Base-by-base conservation (phyloP, 306 rosid species). In the Alnus rubra region DNA sequence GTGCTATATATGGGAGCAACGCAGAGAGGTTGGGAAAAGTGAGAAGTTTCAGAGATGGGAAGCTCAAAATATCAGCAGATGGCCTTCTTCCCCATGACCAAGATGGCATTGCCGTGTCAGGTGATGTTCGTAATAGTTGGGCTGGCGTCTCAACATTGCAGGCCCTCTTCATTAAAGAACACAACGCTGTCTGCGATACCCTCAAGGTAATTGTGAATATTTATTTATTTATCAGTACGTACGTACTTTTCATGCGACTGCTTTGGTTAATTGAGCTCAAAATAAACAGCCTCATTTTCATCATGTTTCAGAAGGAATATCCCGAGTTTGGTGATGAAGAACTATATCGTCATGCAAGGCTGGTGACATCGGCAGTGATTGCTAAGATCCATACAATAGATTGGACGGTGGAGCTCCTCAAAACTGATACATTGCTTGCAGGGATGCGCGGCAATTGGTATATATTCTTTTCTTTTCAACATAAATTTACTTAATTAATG, bases 361-460 rank as follows among this genome's bases (percentile, higher is more conserved):
- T 90, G 51, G 94, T 90, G 76, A 90, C 90, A 37, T 79, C 94
- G 11, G 94, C 94, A 50, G 92, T 88, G 35, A 86, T 90, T 31
- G 92, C 90, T 33, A 90, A 90, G 83, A 39, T 90, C 70, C 92
- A 90, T 45, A 88, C 91, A 70, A 86, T 90, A 7, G 94, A 90
- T 79, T 90, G 92, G 94, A 90, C 92, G 1, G 90, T 90, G 0
- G 94, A 90, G 76, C 94, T 90, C 35, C 90, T 88, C 77, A 88
- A 90, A 79, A 90, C 90, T 0, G 89, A 90, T 53, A 90, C 86
- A 42, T 62, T 90, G 2, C 92, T 77, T 18, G 94, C 92, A 9
- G 94, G 83, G 59, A 86, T 88, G 88, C 89, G 92, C 0, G 78
- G 63, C 19, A 90, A 90, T 39, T 90, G 94, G 94, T 88, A 84